Conservation (phyloP, 257 asterid species). For the Pogostemon cablin region DNA sequence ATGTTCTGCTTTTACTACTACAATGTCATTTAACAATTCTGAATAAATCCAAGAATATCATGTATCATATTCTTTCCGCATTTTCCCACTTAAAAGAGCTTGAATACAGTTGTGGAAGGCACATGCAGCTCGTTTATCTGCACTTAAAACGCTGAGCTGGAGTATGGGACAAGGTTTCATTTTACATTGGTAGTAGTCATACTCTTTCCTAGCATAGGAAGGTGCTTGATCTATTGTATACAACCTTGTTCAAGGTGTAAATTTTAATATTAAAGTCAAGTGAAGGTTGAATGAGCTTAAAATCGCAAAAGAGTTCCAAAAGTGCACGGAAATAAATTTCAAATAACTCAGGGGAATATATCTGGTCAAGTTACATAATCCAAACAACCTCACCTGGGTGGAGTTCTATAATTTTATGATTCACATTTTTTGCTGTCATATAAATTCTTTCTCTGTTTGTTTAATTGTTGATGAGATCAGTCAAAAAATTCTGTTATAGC, state of each 20-base stretch:
- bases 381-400: too few relatives aligned
- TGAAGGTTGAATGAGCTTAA: constrained; percentile 4
- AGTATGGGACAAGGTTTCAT: constrained; percentile 7
- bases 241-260: not conserved
- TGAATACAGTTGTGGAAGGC: constrained; percentile 4
- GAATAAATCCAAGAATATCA: constrained; percentile 12
- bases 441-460: too few relatives aligned
- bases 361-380: too few relatives aligned
- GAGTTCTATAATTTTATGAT: too few relatives aligned
- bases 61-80: constrained; percentile 16
- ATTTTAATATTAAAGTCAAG: not conserved
- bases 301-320: too few relatives aligned
- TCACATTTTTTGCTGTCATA: too few relatives aligned
- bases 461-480: too few relatives aligned
- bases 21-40: not conserved
- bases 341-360: too few relatives aligned
- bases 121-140: constrained; percentile 13
- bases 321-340: too few relatives aligned
- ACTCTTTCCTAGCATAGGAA: not conserved
- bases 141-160: not conserved
- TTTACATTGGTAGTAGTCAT: not conserved
- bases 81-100: not conserved
- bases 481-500: too few relatives aligned
- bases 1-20: not conserved
- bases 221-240: not conserved